phyloP scores from a whole-genome alignment of 1,284 basidiomycete species.

The Fomitopsis pinicola region DNA sequence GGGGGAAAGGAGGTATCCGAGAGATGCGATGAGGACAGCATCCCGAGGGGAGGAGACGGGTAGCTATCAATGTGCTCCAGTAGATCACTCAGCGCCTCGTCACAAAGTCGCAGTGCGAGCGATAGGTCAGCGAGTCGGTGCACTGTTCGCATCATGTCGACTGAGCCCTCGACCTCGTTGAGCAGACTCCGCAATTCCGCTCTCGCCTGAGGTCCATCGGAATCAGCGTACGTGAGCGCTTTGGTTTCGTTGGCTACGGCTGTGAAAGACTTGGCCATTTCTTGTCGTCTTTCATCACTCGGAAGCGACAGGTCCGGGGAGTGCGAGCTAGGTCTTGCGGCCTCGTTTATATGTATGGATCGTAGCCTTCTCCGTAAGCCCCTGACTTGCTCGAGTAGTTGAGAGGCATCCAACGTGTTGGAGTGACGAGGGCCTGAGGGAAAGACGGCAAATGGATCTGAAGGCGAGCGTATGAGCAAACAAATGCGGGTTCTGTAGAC shows the following conservation, averaged over 20 bases:
- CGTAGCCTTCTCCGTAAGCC: constrained; percentile 53
- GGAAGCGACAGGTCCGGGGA: constrained; percentile 46
- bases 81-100: constrained; percentile 74
- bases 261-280: constrained; percentile 44
- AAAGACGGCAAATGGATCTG: constrained; percentile 53
- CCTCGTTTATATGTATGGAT: constrained; percentile 55
- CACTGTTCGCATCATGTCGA: constrained; percentile 45
- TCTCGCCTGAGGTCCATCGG: constrained; percentile 38
- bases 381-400: constrained; percentile 27
- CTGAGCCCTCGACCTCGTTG: constrained; percentile 50
- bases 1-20: constrained; percentile 42
- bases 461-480: not conserved
- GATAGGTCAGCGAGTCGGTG: constrained; percentile 49
- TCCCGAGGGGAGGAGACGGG: constrained; percentile 51
- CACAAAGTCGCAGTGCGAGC: constrained; percentile 49
- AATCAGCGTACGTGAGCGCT: constrained; percentile 39
- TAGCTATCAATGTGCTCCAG: constrained; percentile 79
- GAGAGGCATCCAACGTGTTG: constrained; percentile 19
- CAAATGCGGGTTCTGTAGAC: not conserved
- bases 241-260: constrained; percentile 41
- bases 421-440: constrained; percentile 26
- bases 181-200: constrained; percentile 58
- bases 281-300: constrained; percentile 38
- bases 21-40: constrained; percentile 44
- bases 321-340: constrained; percentile 40